Percentiles rank a stretch among this genome's conserved stretches.
Evolutionary conservation across 805 yeast genomes (phyloP).

Genomic region (Zygosaccharomyces pseudorouxii): DNA sequence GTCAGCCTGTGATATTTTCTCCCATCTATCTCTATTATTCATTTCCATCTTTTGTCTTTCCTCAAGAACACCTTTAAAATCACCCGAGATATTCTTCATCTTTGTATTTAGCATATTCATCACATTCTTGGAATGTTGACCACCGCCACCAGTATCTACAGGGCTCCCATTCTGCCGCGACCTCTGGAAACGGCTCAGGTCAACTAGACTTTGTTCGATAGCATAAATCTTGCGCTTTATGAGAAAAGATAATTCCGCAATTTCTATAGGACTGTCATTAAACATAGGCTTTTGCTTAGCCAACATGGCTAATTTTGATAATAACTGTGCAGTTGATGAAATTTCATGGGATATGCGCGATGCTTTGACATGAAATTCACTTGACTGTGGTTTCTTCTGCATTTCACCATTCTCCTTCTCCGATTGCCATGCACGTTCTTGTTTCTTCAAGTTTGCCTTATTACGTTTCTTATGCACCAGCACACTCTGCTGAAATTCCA

Average conservation of each 20-base stretch:
- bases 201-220: constrained; percentile 79
- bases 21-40: constrained; percentile 74
- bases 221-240: constrained; percentile 43
- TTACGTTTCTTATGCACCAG: constrained; percentile 62
- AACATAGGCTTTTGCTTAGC: constrained; percentile 89
- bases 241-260: constrained; percentile 84
- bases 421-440: constrained; percentile 16
- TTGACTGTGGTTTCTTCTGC: constrained; percentile 43
- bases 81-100: constrained; percentile 87
- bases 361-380: constrained; percentile 68
- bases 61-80: constrained; percentile 85
- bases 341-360: constrained; percentile 83
- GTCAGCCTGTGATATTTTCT: constrained; percentile 55
- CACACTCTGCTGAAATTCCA: constrained; percentile 91
- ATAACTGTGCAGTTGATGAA: constrained; percentile 73
- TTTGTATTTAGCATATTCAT: constrained; percentile 82
- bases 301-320: constrained; percentile 71
- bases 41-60: constrained; percentile 80
- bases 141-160: constrained; percentile 46
- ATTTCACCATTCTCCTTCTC: constrained; percentile 17
- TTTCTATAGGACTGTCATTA: constrained; percentile 91
- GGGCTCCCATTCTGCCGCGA: constrained; percentile 51
- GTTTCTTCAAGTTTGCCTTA: constrained; percentile 30
- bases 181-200: constrained; percentile 56
- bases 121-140: constrained; percentile 78